phyloP scores from a whole-genome alignment of 192 early-diverging fungal species.

The Glomus cerebriforme region DNA sequence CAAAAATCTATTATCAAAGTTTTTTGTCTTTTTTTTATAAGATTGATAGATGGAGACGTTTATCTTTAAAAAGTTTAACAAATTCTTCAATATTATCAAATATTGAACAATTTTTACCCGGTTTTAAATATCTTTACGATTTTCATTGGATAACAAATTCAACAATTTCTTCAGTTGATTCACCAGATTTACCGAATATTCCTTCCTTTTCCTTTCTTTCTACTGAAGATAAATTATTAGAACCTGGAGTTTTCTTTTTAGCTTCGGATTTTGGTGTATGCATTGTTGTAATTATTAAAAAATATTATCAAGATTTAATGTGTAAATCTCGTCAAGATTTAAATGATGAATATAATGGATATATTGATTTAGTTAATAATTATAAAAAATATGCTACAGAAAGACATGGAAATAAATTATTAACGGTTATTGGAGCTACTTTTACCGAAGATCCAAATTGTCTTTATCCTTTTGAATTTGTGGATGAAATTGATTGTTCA shows the following conservation, averaged over 20 bases:
- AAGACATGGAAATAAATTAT: slow-evolving; percentile 19
- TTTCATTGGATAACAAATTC: slow-evolving; percentile 3
- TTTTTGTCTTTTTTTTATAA: slow-evolving; percentile 5
- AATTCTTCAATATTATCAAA: not conserved
- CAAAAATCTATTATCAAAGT: not conserved
- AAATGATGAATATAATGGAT: not conserved
- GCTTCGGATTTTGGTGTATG: slow-evolving; percentile 10
- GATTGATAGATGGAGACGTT: not conserved
- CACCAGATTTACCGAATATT: too few relatives aligned
- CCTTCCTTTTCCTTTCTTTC: not conserved
- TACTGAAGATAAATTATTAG: not conserved
- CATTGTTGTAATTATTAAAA: not conserved
- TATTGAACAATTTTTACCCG: not conserved
- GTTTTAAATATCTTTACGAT: slow-evolving; percentile 20
- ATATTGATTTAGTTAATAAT: not conserved
- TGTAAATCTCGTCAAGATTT: not conserved
- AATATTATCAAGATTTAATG: not conserved
- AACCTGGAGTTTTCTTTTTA: not conserved
- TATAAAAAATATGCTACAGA: slow-evolving; percentile 12
- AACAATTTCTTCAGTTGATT: too few relatives aligned
- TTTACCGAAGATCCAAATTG: not conserved
- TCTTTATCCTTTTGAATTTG: not conserved
- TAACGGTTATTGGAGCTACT: slow-evolving; percentile 8
- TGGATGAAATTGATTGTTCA: slow-evolving; percentile 4
- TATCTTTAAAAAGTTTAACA: not conserved